Evolutionary conservation across 352 stramenopile genomes (phyloP).

Genomic region (Phytophthora quininea): DNA sequence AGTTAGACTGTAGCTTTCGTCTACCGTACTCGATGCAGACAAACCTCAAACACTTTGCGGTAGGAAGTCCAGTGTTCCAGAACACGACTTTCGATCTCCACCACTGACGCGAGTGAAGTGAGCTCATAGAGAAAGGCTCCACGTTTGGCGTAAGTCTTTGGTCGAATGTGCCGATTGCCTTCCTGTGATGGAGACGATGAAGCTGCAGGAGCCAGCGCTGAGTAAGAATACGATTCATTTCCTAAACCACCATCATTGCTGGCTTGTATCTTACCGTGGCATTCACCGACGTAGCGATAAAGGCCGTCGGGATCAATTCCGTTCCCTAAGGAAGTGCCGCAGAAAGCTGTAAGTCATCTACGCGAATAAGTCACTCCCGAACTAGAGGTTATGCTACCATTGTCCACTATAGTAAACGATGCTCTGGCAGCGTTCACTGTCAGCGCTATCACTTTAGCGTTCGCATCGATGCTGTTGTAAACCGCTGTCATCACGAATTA

Average conservation of each 20-base stretch:
- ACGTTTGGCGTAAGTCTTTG: constrained; percentile 42
- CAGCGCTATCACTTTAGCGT: constrained; percentile 53
- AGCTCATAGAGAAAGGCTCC: constrained; percentile 66
- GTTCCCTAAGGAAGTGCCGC: constrained; percentile 41
- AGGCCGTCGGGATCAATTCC: constrained; percentile 63
- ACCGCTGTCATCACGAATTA: constrained; percentile 41
- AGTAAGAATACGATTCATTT: background rate
- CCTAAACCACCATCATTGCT: too few relatives aligned
- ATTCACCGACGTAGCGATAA: constrained; percentile 53
- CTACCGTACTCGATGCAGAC: background rate
- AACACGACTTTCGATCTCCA: constrained; percentile 75
- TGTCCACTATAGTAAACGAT: constrained; percentile 70
- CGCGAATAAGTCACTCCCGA: background rate
- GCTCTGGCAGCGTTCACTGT: constrained; percentile 44
- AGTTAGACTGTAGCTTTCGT: constrained; percentile 33
- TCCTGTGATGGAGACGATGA: constrained; percentile 28
- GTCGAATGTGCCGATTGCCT: background rate
- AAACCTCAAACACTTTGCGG: constrained; percentile 63
- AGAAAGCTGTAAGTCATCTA: background rate
- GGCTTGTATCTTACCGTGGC: constrained; percentile 30
- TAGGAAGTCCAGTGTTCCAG: constrained; percentile 60
- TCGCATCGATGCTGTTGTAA: constrained; percentile 78
- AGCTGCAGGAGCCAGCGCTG: constrained; percentile 24
- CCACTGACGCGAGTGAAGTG: constrained; percentile 37
- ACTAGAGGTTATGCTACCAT: constrained; percentile 44